These are phyloP conservation scores for Ciborinia camelliae DNA, from an alignment of 2,329 filamentous ascomycete genomes.

Conservation along the genomic window DNA sequence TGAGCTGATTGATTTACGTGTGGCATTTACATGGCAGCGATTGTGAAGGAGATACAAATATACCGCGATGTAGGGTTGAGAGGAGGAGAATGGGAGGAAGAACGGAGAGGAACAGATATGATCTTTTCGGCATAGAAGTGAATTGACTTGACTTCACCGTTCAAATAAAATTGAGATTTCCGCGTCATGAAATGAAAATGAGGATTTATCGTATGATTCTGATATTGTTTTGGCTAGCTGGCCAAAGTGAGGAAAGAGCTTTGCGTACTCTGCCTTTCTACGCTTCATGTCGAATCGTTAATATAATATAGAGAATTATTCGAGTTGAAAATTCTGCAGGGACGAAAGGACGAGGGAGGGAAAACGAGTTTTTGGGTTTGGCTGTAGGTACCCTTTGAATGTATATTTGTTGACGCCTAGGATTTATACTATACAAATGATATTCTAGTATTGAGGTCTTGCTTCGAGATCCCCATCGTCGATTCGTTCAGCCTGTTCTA, in stretches of 20 bases:
- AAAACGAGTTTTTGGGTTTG: too few species aligned
- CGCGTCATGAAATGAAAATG: not conserved
- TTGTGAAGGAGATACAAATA: not conserved
- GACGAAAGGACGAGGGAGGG: too few species aligned
- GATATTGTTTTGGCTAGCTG: not conserved
- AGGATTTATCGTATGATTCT: not conserved
- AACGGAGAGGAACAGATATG: not conserved
- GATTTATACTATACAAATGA: too few species aligned
- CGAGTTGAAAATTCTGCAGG: not conserved
- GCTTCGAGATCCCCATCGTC: too few species aligned
- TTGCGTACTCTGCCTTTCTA: not conserved
- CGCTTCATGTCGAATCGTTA: too few species aligned
- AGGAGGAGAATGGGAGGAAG: not conserved
- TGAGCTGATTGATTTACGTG: conserved; percentile 11
- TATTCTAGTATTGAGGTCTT: too few species aligned
- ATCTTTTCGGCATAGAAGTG: not conserved
- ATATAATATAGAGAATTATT: not conserved
- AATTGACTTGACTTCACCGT: not conserved
- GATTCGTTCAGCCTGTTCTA: too few species aligned
- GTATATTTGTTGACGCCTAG: conserved; percentile 1
- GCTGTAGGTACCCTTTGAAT: too few species aligned
- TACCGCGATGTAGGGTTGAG: not conserved
- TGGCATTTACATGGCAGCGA: conserved; percentile 5
- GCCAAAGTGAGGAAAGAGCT: not conserved
- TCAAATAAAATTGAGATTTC: not conserved